These are phyloP conservation scores for Fusarium mangiferae DNA, from an alignment of 2,329 filamentous ascomycete genomes.

Conservation along the genomic window DNA sequence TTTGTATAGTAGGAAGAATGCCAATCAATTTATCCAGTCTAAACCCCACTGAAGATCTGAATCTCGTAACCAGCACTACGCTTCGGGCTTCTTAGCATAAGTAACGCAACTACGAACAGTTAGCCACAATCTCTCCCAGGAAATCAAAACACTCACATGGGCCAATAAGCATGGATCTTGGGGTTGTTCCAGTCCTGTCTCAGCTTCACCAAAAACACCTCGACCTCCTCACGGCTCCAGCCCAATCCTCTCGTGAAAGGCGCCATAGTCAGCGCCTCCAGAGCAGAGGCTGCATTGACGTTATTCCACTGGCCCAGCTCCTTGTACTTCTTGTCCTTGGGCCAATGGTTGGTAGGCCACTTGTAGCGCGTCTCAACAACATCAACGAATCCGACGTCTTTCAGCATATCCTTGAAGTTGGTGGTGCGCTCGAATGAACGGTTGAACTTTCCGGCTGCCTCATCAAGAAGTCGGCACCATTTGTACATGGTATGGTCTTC, in stretches of 20 bases:
- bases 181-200: slow-evolving; percentile 27
- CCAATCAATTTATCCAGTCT: neutral
- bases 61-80: neutral
- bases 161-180: slow-evolving; percentile 35
- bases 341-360: slow-evolving; percentile 62
- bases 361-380: slow-evolving; percentile 58
- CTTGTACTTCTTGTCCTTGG: slow-evolving; percentile 60
- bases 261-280: slow-evolving; percentile 46
- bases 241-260: slow-evolving; percentile 42
- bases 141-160: slow-evolving; percentile 1
- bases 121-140: neutral
- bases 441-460: slow-evolving; percentile 44
- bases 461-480: slow-evolving; percentile 43
- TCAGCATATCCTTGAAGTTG: slow-evolving; percentile 48
- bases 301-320: slow-evolving; percentile 55
- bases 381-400: slow-evolving; percentile 62
- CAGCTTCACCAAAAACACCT: slow-evolving; percentile 17
- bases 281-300: slow-evolving; percentile 34
- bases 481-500: slow-evolving; percentile 33
- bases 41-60: neutral
- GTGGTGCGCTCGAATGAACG: slow-evolving; percentile 41
- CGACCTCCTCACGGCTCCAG: slow-evolving; percentile 31
- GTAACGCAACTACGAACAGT: slow-evolving; percentile 19
- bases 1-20: accelerated
- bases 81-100: slow-evolving; percentile 29